Conservation (phyloP, 192 early-diverging fungal species). For the Phlyctochytrium planicorne region DNA sequence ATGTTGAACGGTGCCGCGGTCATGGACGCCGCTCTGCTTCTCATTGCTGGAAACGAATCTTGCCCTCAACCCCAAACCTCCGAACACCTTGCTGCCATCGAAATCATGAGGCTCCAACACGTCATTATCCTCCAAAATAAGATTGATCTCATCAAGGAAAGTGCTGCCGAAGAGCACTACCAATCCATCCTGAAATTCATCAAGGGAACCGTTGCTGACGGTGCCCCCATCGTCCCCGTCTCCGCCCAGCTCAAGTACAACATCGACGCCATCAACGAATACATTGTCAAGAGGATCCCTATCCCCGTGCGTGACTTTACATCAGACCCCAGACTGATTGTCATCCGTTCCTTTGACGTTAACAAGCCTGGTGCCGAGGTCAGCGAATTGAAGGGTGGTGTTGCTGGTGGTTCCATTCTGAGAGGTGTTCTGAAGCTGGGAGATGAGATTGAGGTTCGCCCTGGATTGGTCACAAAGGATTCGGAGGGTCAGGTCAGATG, state of each 20-base stretch:
- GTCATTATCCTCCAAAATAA: slow-evolving; percentile 99
- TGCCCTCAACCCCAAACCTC: slow-evolving; percentile 99
- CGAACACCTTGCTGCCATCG: slow-evolving; percentile 98
- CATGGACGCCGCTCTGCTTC: slow-evolving; percentile 96
- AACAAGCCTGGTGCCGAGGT: slow-evolving; percentile 98
- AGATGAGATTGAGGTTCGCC: slow-evolving; percentile 96
- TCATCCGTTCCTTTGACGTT: slow-evolving; percentile 98
- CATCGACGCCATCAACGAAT: slow-evolving; percentile 96
- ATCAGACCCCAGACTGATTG: slow-evolving; percentile 87
- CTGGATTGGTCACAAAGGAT: slow-evolving; percentile 91
- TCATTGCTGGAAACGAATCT: slow-evolving; percentile 97
- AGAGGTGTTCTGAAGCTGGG: slow-evolving; percentile 84
- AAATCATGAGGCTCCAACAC: slow-evolving; percentile 97
- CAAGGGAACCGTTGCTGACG: slow-evolving; percentile 92
- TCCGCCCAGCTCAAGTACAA: slow-evolving; percentile 99
- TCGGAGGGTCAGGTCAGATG: slow-evolving; percentile 76
- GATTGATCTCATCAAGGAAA: slow-evolving; percentile 94
- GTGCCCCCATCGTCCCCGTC: slow-evolving; percentile 95
- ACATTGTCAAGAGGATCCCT: slow-evolving; percentile 94
- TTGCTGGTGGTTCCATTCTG: slow-evolving; percentile 96
- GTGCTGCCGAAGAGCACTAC: slow-evolving; percentile 85
- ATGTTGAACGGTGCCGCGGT: slow-evolving; percentile 97
- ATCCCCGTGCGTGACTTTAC: slow-evolving; percentile 91
- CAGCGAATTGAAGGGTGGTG: slow-evolving; percentile 89
- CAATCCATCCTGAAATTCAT: slow-evolving; percentile 89